A percentile compares a stretch with the other conserved stretches of the same genome.
These are phyloP conservation scores for Herpetomonas tarakana DNA, from an alignment of 208 protist species.

Conservation along the genomic window DNA sequence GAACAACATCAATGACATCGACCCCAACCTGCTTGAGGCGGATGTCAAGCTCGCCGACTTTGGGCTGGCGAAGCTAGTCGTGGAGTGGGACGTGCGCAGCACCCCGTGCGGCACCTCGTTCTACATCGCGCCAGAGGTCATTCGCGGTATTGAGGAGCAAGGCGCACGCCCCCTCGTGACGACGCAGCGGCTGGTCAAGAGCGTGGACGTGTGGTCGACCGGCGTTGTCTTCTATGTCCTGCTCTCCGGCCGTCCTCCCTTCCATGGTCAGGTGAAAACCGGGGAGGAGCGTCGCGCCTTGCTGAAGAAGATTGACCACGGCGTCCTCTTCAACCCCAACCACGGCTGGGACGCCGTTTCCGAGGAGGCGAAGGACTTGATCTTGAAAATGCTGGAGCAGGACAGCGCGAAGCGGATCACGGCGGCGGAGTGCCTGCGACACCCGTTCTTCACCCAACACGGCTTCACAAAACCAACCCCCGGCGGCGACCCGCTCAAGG, in stretches of 20 bases:
- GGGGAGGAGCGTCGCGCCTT: slow-evolving; percentile 73
- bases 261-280: slow-evolving; percentile 82
- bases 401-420: slow-evolving; percentile 62
- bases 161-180: slow-evolving; percentile 80
- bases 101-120: slow-evolving; percentile 89
- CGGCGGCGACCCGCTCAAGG: slow-evolving; percentile 21
- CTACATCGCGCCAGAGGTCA: slow-evolving; percentile 89
- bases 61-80: slow-evolving; percentile 85
- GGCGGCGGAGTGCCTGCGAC: slow-evolving; percentile 57
- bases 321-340: slow-evolving; percentile 77
- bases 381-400: slow-evolving; percentile 74
- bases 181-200: slow-evolving; percentile 73
- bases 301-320: slow-evolving; percentile 71
- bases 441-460: slow-evolving; percentile 80
- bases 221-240: slow-evolving; percentile 88
- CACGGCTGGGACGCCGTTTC: slow-evolving; percentile 71
- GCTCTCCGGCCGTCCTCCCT: slow-evolving; percentile 77
- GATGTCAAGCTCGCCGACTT: slow-evolving; percentile 88
- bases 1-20: slow-evolving; percentile 30
- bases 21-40: slow-evolving; percentile 35
- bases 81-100: slow-evolving; percentile 75
- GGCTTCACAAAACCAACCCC: slow-evolving; percentile 32
- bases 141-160: slow-evolving; percentile 82
- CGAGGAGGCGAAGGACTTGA: slow-evolving; percentile 80
- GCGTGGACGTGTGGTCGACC: slow-evolving; percentile 86